Evolutionary conservation across 2,329 filamentous ascomycete species (phyloP).

Genomic region (Blastomyces gilchristii): DNA sequence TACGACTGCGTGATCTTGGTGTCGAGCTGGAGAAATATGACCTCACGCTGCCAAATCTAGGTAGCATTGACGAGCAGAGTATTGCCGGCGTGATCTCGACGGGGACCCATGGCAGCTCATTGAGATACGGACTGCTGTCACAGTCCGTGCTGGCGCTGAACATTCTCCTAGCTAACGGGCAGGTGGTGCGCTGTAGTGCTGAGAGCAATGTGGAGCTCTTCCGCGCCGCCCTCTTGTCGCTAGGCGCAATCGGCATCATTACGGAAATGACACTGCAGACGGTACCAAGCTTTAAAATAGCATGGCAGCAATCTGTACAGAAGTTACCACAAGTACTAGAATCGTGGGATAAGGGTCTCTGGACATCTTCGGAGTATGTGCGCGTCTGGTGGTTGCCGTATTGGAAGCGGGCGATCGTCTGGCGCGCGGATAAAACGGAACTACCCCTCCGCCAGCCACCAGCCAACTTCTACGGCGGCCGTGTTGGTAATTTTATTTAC

Average conservation of each 20-base stretch:
- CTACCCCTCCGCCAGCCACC: constrained; percentile 51
- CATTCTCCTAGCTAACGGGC: constrained; percentile 73
- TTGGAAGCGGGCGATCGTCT: constrained; percentile 74
- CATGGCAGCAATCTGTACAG: constrained; percentile 74
- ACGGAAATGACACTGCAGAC: constrained; percentile 79
- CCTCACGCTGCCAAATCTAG: constrained; percentile 80
- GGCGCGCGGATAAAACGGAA: constrained; percentile 72
- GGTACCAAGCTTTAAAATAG: constrained; percentile 68
- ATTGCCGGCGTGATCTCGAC: constrained; percentile 88
- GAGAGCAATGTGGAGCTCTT: constrained; percentile 68
- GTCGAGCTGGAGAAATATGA: constrained; percentile 60
- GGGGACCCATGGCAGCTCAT: constrained; percentile 82
- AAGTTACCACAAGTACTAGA: constrained; percentile 57
- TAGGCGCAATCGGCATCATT: constrained; percentile 85
- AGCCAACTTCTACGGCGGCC: constrained; percentile 68
- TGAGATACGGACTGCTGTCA: constrained; percentile 73
- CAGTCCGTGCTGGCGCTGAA: constrained; percentile 64
- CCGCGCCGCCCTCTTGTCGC: constrained; percentile 72
- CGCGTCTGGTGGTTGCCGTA: constrained; percentile 98
- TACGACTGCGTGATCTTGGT: constrained; percentile 66
- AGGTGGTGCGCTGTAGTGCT: constrained; percentile 57
- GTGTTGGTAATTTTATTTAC: constrained; percentile 78
- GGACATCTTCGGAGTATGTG: constrained; percentile 79
- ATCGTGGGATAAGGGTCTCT: constrained; percentile 63
- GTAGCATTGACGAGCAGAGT: constrained; percentile 90